phyloP scores from a whole-genome alignment of 805 yeast species.

The Deakozyma indianensis region DNA sequence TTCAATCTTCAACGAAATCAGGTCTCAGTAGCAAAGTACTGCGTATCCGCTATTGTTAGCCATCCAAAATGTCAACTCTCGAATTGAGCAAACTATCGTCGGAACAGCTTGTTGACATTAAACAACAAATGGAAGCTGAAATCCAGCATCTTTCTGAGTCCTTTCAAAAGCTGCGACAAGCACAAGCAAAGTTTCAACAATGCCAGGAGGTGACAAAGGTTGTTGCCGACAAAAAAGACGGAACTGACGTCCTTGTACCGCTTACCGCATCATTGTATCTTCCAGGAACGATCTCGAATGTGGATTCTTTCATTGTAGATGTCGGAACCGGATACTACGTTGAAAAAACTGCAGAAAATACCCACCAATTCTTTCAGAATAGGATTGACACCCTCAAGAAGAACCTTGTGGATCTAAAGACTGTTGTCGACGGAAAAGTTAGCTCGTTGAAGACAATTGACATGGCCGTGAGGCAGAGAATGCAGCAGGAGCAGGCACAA shows the following conservation, averaged over 20 bases:
- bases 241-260: constrained; percentile 60
- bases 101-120: constrained; percentile 73
- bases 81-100: constrained; percentile 36
- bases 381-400: constrained; percentile 59
- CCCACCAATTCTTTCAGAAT: constrained; percentile 54
- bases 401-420: constrained; percentile 61
- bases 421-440: constrained; percentile 61
- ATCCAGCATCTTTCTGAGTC: constrained; percentile 77
- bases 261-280: constrained; percentile 79
- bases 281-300: constrained; percentile 62
- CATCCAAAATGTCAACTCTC: not conserved
- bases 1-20: too few relatives aligned
- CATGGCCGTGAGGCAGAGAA: constrained; percentile 11
- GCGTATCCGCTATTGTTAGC: not conserved
- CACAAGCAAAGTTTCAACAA: constrained; percentile 68
- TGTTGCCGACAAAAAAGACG: constrained; percentile 26
- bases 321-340: constrained; percentile 94
- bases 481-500: not conserved
- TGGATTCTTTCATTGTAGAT: constrained; percentile 69
- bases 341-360: constrained; percentile 57
- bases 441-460: constrained; percentile 50
- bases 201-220: constrained; percentile 59
- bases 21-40: not conserved
- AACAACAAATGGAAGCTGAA: constrained; percentile 73
- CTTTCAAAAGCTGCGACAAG: constrained; percentile 66